Percentiles rank a stretch among this genome's conserved stretches.
Conservation (phyloP, 2,329 filamentous ascomycete species). For the Phaeoacremonium minimum region DNA sequence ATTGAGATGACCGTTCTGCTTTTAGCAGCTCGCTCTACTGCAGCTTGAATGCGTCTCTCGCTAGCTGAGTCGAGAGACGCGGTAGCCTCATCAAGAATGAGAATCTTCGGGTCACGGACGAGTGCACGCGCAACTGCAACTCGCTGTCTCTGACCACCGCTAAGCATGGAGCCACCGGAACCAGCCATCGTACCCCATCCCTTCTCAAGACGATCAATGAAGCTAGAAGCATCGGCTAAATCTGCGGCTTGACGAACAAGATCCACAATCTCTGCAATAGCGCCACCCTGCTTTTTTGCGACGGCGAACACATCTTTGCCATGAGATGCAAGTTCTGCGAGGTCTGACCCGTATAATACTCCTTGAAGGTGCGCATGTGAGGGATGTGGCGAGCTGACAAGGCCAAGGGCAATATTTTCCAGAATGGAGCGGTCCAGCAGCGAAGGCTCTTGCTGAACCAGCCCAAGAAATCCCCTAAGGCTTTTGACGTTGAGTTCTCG, state of each 20-base stretch:
- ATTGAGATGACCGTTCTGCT: constrained; percentile 56
- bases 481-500: constrained; percentile 59
- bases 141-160: constrained; percentile 41
- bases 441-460: constrained; percentile 27
- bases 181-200: constrained; percentile 30
- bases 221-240: constrained; percentile 5
- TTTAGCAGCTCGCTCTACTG: constrained; percentile 30
- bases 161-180: constrained; percentile 31
- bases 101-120: constrained; percentile 31
- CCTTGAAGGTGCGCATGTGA: constrained; percentile 27
- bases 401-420: constrained; percentile 38
- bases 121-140: constrained; percentile 36
- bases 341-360: constrained; percentile 33
- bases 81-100: constrained; percentile 41
- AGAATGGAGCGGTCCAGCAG: constrained; percentile 29
- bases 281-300: constrained; percentile 10
- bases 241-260: constrained; percentile 14
- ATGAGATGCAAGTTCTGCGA: constrained; percentile 37
- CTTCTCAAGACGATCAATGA: constrained; percentile 24
- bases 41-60: constrained; percentile 30
- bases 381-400: constrained; percentile 27
- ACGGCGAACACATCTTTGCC: constrained; percentile 17
- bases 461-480: constrained; percentile 23
- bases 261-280: constrained; percentile 35
- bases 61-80: constrained; percentile 37